Evolutionary conservation across 2,329 filamentous ascomycete genomes (phyloP).

Genomic region (Zopfia rhizophila): DNA sequence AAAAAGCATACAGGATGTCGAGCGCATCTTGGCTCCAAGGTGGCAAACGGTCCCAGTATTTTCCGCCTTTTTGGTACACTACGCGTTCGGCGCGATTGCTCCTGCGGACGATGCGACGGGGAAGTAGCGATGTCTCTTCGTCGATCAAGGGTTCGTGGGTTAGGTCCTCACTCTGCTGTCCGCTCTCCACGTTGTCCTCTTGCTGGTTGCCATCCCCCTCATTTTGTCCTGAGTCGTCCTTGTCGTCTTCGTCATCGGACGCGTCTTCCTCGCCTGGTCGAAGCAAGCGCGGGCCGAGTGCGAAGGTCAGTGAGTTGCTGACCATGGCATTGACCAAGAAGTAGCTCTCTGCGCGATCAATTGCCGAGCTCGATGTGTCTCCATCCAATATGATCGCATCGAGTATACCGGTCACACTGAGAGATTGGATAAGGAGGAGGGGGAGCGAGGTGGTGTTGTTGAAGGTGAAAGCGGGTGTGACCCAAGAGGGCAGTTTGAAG

Average conservation of each 20-base stretch:
- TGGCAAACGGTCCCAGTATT: conserved; percentile 50
- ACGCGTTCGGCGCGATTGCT: conserved; percentile 41
- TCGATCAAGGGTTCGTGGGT: conserved; percentile 40
- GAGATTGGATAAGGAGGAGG: conserved; percentile 62
- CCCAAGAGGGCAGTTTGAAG: conserved; percentile 64
- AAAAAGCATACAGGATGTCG: conserved; percentile 60
- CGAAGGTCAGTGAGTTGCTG: conserved; percentile 71
- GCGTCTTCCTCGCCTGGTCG: conserved; percentile 57
- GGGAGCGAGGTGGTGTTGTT: conserved; percentile 68
- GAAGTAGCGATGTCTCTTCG: conserved; percentile 65
- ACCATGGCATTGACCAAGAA: conserved; percentile 74
- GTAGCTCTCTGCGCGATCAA: conserved; percentile 71
- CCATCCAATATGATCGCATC: conserved; percentile 57
- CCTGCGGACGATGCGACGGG: conserved; percentile 45
- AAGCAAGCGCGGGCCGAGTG: conserved; percentile 69
- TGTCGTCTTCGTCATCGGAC: conserved; percentile 44
- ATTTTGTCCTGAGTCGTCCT: conserved; percentile 22
- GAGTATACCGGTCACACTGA: conserved; percentile 68
- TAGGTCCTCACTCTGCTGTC: conserved; percentile 36
- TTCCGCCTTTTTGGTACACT: conserved; percentile 45
- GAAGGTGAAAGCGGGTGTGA: conserved; percentile 64
- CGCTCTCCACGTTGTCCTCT: conserved; percentile 32
- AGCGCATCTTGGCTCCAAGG: conserved; percentile 52
- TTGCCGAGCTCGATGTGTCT: conserved; percentile 57
- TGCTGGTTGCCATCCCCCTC: conserved; percentile 32